Conservation (phyloP, 2,329 filamentous ascomycete genomes). For the Coniochaeta hoffmannii region DNA sequence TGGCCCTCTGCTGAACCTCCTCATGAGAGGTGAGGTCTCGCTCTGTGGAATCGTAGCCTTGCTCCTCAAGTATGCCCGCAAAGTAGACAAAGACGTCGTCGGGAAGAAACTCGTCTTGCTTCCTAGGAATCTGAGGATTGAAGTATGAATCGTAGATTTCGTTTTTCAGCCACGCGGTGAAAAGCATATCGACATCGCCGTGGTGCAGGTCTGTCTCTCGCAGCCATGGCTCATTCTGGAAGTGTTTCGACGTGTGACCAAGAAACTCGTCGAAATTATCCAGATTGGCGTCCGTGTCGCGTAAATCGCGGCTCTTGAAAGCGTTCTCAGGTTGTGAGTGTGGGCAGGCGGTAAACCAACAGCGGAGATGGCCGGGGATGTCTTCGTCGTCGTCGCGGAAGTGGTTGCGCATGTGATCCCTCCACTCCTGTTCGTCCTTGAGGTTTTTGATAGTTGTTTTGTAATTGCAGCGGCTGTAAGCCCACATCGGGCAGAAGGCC, state of each 20-base stretch:
- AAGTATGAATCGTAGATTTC: too few species aligned
- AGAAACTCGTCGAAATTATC: background rate
- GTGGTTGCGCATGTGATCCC: background rate
- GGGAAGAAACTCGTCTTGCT: too few species aligned
- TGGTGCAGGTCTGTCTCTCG: background rate
- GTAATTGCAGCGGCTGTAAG: background rate
- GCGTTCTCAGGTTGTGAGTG: background rate
- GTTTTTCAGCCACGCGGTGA: background rate
- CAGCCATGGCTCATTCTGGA: background rate
- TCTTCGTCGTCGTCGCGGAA: background rate
- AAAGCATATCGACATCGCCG: background rate
- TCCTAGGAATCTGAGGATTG: too few species aligned
- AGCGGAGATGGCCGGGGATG: background rate
- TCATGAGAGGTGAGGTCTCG: too few species aligned
- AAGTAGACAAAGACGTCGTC: too few species aligned
- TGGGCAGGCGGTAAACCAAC: background rate
- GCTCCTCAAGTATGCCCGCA: too few species aligned
- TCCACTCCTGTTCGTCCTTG: background rate
- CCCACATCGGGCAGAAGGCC: background rate
- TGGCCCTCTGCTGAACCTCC: too few species aligned
- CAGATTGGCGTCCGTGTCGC: background rate
- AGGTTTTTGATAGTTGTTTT: background rate
- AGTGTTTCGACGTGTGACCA: background rate
- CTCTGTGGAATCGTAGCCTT: too few species aligned
- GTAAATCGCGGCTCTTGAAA: background rate